A percentile compares a stretch with the other conserved stretches of the same genome.
These are phyloP conservation scores for Fusarium nurragi DNA, from an alignment of 2,329 filamentous ascomycete species.

Conservation along the genomic window DNA sequence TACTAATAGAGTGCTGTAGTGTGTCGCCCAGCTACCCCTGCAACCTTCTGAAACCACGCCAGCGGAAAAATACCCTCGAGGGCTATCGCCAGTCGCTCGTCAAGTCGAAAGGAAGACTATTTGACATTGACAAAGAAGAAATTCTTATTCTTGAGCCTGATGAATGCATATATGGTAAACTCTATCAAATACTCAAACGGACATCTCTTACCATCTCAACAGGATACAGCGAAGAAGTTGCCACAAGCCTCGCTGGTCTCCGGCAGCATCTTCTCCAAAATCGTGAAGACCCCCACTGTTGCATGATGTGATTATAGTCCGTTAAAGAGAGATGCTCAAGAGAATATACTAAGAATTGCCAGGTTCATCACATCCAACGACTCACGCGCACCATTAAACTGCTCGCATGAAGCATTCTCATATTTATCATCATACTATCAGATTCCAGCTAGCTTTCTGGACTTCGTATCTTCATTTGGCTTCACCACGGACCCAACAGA, in stretches of 20 bases:
- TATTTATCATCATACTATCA: background rate
- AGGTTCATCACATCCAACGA: background rate
- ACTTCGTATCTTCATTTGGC: conserved; percentile 20
- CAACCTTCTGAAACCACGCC: background rate
- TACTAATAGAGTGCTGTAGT: background rate
- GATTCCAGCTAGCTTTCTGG: conserved; percentile 2
- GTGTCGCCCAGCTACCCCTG: background rate
- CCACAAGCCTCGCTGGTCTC: background rate
- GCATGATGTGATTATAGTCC: conserved; percentile 1
- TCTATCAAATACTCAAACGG: background rate
- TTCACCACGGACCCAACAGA: background rate
- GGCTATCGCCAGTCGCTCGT: background rate
- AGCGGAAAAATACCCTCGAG: background rate
- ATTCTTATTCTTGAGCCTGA: background rate
- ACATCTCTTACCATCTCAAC: background rate
- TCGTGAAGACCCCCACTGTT: conserved; percentile 13
- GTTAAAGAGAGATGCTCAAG: background rate
- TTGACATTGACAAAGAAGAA: background rate
- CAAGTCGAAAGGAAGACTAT: background rate
- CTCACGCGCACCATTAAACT: conserved; percentile 8
- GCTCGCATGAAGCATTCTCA: conserved; percentile 1
- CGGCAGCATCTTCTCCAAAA: conserved; percentile 2
- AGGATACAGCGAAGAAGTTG: background rate
- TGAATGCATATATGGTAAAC: background rate
- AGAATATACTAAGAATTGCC: background rate